Conservation (phyloP, 805 yeast genomes). For the Pichia californica region DNA sequence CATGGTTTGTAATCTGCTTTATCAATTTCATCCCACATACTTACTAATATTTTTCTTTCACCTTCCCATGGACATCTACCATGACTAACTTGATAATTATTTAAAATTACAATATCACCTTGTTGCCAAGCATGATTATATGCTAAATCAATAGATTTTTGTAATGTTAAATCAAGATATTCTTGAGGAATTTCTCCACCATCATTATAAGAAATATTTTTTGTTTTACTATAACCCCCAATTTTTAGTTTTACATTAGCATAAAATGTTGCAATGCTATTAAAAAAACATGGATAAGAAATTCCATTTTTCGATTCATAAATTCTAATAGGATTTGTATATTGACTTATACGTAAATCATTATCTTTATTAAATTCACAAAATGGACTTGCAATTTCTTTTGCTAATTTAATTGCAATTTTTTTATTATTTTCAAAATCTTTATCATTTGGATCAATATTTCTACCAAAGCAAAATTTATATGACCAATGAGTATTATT, state of each 20-base stretch:
- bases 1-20: slow-evolving; percentile 8
- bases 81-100: slow-evolving; percentile 32
- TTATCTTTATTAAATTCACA: slow-evolving; percentile 24
- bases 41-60: slow-evolving; percentile 28
- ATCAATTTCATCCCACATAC: slow-evolving; percentile 30
- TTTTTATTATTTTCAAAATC: slow-evolving; percentile 23
- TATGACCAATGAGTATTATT: slow-evolving; percentile 26
- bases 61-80: slow-evolving; percentile 31
- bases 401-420: slow-evolving; percentile 23
- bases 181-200: slow-evolving; percentile 16
- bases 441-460: slow-evolving; percentile 16
- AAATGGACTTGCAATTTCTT: slow-evolving; percentile 21
- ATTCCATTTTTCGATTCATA: slow-evolving; percentile 7
- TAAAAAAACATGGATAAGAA: slow-evolving; percentile 20
- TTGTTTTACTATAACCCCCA: slow-evolving; percentile 9
- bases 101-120: slow-evolving; percentile 31
- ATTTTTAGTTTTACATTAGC: slow-evolving; percentile 11
- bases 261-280: slow-evolving; percentile 22
- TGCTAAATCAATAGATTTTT: slow-evolving; percentile 19
- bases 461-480: slow-evolving; percentile 27
- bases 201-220: slow-evolving; percentile 19
- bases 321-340: slow-evolving; percentile 19
- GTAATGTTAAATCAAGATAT: slow-evolving; percentile 16
- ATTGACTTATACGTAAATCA: slow-evolving; percentile 26
- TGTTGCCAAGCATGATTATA: slow-evolving; percentile 28